phyloP scores from a whole-genome alignment of 495 filamentous ascomycete species.

The Penicillium cataractarum region DNA sequence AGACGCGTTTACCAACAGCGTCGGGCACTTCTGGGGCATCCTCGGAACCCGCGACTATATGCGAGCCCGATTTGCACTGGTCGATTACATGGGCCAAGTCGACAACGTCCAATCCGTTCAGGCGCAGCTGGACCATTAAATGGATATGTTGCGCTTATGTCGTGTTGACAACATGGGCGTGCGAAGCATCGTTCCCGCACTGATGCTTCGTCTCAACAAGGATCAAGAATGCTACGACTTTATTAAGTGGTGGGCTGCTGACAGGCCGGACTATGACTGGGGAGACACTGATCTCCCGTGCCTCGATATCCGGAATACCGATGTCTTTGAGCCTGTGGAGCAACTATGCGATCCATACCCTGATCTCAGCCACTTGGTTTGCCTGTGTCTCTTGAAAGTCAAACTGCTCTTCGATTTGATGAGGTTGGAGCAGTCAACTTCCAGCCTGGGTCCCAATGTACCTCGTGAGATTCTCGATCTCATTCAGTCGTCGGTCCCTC shows the following conservation, averaged over 20 bases:
- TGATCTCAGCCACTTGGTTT: neutral
- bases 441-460: neutral
- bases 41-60: conserved; percentile 47
- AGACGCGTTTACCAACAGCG: conserved; percentile 38
- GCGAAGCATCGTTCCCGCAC: conserved; percentile 40
- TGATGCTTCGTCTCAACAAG: conserved; percentile 49
- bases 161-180: conserved; percentile 51
- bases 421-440: neutral
- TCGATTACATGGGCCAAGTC: conserved; percentile 35
- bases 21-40: conserved; percentile 46
- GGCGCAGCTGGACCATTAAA: conserved; percentile 37
- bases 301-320: conserved; percentile 32
- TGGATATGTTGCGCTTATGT: conserved; percentile 45
- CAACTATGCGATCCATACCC: neutral
- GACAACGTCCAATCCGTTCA: conserved; percentile 39
- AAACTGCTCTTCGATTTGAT: conserved; percentile 9
- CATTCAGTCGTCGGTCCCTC: neutral
- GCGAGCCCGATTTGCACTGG: conserved; percentile 36
- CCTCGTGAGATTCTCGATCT: conserved; percentile 1
- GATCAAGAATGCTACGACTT: conserved; percentile 63
- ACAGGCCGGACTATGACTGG: conserved; percentile 38
- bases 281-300: conserved; percentile 33
- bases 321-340: conserved; percentile 29
- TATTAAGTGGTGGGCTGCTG: conserved; percentile 50
- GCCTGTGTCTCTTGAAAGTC: conserved; percentile 17